Evolutionary conservation across 208 protist genomes (phyloP).

Genomic region (Leishmania amazonensis): DNA sequence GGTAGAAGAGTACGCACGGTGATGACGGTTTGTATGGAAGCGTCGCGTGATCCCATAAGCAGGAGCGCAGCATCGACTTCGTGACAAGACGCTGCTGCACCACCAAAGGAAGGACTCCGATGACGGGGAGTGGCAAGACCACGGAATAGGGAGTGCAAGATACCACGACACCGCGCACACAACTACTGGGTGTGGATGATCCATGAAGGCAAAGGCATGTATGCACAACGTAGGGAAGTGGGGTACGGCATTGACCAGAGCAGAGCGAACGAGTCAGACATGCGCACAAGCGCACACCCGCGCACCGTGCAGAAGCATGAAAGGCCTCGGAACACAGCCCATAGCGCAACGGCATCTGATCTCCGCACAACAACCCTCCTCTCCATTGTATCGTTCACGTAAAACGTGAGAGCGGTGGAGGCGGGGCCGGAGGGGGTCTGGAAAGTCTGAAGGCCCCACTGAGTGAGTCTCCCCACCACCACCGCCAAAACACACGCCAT

Average conservation of each 20-base stretch:
- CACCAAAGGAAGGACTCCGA: slow-evolving; percentile 1
- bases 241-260: neutral
- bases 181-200: neutral
- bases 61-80: slow-evolving; percentile 20
- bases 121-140: neutral
- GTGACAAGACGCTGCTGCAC: slow-evolving; percentile 12
- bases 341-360: neutral
- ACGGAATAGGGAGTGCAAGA: neutral
- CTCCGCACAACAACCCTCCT: neutral
- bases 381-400: neutral
- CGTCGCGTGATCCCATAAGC: slow-evolving; percentile 69
- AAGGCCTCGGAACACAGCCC: neutral
- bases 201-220: neutral
- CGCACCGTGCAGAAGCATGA: neutral
- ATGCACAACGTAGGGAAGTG: neutral
- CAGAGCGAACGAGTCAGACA: neutral
- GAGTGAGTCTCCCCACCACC: neutral
- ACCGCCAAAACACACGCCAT: neutral
- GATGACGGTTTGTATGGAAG: slow-evolving; percentile 59
- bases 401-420: neutral
- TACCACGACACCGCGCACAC: neutral
- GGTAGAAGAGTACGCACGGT: slow-evolving; percentile 80
- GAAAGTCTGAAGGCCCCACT: neutral
- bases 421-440: neutral
- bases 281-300: neutral